These are phyloP conservation scores for Eremochloa ophiuroides DNA, from an alignment of 176 grass and related monocot genomes.

Conservation along the genomic window DNA sequence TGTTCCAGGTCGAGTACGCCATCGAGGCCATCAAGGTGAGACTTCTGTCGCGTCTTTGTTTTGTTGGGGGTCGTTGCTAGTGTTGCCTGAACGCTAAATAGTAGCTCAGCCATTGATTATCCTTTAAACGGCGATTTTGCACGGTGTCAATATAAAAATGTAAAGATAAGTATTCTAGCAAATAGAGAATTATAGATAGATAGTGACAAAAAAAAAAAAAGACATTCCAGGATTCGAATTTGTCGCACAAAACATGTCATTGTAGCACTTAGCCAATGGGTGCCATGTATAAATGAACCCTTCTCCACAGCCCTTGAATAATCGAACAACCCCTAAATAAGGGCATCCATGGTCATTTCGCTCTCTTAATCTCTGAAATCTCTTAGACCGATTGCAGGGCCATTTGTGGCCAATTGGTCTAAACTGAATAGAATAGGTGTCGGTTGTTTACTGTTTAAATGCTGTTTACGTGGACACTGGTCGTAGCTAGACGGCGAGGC, in stretches of 20 bases:
- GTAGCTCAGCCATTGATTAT: not conserved
- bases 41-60: not conserved
- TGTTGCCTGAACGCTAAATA: not conserved
- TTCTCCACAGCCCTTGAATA: not conserved
- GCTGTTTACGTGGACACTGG: not conserved
- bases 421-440: not conserved
- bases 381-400: not conserved
- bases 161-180: not conserved
- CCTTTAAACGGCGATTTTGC: no score
- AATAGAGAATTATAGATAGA: not conserved
- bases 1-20: constrained; percentile 1
- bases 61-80: not conserved
- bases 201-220: not conserved
- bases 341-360: not conserved
- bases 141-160: not conserved
- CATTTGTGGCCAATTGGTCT: not conserved
- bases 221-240: not conserved
- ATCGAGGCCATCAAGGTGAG: constrained; percentile 1
- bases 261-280: not conserved
- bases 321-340: not conserved
- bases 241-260: not conserved
- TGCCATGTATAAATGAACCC: not conserved
- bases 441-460: not conserved
- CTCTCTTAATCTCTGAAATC: not conserved
- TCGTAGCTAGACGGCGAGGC: not conserved